A percentile compares a stretch with the other conserved stretches of the same genome.
These are phyloP conservation scores for Setaria italica DNA, from an alignment of 202 grass and related monocot genomes.

Conservation along the genomic window DNA sequence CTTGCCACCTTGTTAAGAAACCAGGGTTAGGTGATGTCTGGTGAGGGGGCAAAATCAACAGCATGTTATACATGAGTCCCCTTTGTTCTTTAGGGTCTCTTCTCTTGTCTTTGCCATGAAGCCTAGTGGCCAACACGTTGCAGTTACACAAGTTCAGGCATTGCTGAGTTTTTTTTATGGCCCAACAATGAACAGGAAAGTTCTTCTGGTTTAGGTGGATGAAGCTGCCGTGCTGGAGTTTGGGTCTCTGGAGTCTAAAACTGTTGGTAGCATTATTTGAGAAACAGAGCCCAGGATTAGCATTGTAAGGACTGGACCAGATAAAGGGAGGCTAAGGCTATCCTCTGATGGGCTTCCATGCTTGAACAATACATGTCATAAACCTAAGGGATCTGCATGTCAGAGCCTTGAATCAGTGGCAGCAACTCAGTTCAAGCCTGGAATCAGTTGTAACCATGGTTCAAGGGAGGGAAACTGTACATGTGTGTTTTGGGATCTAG, in stretches of 20 bases:
- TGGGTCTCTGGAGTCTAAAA: not conserved
- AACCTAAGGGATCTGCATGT: not conserved
- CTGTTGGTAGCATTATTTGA: not conserved
- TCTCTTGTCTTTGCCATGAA: not conserved
- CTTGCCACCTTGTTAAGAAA: constrained; percentile 49
- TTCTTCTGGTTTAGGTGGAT: constrained; percentile 4
- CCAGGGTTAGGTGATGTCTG: constrained; percentile 5
- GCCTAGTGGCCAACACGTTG: constrained; percentile 2
- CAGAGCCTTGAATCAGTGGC: not conserved
- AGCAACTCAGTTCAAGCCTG: not conserved
- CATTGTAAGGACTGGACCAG: not conserved
- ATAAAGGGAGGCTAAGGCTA: not conserved
- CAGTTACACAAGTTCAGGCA: not conserved
- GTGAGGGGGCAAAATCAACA: constrained; percentile 28
- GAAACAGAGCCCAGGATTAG: constrained; percentile 23
- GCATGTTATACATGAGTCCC: constrained; percentile 26
- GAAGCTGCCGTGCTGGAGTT: not conserved
- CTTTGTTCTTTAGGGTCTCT: not conserved
- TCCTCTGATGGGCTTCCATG: constrained; percentile 1
- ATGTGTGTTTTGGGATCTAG: not conserved
- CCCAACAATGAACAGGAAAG: not conserved
- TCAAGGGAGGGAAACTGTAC: not conserved
- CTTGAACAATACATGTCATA: not conserved
- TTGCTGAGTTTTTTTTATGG: not conserved
- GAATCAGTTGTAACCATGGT: not conserved